Evolutionary conservation across 2,329 filamentous ascomycete genomes (phyloP), one percentile per base, ranked within the genome.

Genomic region (Xylariaceae sp.): DNA sequence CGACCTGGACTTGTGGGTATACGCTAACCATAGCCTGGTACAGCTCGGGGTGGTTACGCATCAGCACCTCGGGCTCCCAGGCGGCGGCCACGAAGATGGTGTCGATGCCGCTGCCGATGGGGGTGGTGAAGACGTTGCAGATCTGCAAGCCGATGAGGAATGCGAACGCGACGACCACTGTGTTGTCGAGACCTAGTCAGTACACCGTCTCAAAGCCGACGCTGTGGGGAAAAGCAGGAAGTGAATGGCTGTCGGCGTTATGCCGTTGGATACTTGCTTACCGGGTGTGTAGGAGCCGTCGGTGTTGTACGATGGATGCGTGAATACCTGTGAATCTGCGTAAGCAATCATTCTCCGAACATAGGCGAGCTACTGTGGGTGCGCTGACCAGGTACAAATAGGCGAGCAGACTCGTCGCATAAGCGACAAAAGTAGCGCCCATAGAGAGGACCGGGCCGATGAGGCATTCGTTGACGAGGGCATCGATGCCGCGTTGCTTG

Each of bases 101-200:
- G 64, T 96, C 90, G 60, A 96, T 85, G n/a, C 93, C 93, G 66
- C 88, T 93, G 61, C 88, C 88, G 54, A 98, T 79, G 1, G 93
- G 93, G 0, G 90, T 93, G 32, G 93, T 90, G 75, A 97, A 96
- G 61, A 96, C 85, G 72, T 96, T 89, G 71, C 88, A 89, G 57
- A 97, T 89, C 73, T 97, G 93, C 62, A 96, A 76, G 6, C 93
- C 93, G 61, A 97, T 93, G 50, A 97, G 77, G 76, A 97, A 96
- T 0, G 91, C 79, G 47, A 70, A 68, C 9, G 68, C 65, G 20
- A 70, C 66, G 18, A 71, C 67, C 37, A 69, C 67, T 70, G 45
- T 54, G 45, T 7, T 20, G 14, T 29, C 20, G 44, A 3, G 20
- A 20, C n/a, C n/a, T n/a, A n/a, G 47, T 56, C 52, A 56, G 46